These are phyloP conservation scores for Salix suchowensis DNA, from an alignment of 345 rosid genomes.

Conservation along the genomic window DNA sequence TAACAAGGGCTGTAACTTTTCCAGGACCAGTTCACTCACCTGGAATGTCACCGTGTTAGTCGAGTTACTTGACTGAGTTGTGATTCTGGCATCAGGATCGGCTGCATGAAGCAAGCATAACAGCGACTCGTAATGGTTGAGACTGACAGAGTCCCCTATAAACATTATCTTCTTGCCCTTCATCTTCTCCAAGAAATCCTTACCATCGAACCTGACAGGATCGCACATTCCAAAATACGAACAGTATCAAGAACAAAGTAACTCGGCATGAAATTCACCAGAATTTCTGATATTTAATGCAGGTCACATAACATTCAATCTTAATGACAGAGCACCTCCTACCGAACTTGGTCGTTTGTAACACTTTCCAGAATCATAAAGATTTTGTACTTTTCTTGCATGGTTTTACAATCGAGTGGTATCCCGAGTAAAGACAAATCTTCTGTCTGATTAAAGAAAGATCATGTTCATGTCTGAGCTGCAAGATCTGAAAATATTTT, in stretches of 20 bases:
- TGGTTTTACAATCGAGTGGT: too few relatives aligned
- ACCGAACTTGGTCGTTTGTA: too few relatives aligned
- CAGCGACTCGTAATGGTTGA: conserved; percentile 55
- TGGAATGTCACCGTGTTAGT: conserved; percentile 30
- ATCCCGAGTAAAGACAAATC: too few relatives aligned
- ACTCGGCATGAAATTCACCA: not conserved
- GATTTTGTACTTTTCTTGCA: too few relatives aligned
- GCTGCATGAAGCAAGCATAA: conserved; percentile 56
- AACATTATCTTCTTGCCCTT: conserved; percentile 56
- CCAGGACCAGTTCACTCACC: conserved; percentile 24
- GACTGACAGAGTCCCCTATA: conserved; percentile 61
- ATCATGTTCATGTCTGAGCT: too few relatives aligned
- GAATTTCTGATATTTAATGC: too few relatives aligned
- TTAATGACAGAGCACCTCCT: too few relatives aligned
- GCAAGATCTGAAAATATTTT: too few relatives aligned
- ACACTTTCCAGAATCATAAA: too few relatives aligned
- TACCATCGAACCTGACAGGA: conserved; percentile 47
- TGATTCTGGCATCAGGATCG: conserved; percentile 34
- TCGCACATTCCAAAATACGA: not conserved
- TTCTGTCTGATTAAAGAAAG: too few relatives aligned
- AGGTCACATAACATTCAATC: too few relatives aligned
- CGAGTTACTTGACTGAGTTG: conserved; percentile 6
- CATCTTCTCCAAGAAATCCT: conserved; percentile 31
- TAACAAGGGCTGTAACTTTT: not conserved
- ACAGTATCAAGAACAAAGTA: not conserved